A percentile compares a stretch with the other conserved stretches of the same genome.
These are phyloP conservation scores for Saitozyma podzolica DNA, from an alignment of 768 basidiomycete species.

Conservation along the genomic window DNA sequence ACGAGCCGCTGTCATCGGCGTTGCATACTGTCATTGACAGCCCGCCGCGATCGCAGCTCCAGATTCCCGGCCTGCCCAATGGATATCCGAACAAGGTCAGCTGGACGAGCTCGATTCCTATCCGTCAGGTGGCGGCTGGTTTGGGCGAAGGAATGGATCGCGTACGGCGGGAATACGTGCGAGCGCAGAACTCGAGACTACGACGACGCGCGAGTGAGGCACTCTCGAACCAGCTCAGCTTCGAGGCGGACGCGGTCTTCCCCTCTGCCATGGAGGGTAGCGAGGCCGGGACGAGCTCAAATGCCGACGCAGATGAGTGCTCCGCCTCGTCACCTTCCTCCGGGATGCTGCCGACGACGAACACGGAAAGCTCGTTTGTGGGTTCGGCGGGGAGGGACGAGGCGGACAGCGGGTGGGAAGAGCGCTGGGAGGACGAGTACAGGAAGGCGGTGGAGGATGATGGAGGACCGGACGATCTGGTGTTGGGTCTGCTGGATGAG, in stretches of 20 bases:
- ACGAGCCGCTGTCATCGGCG: conserved; percentile 75
- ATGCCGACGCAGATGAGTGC: conserved; percentile 7
- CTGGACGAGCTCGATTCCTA: conserved; percentile 29
- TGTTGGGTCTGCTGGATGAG: conserved; percentile 51
- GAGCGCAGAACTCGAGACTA: conserved; percentile 26
- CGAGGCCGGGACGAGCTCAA: conserved; percentile 3
- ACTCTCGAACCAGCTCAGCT: conserved; percentile 19
- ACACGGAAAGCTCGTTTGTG: neutral
- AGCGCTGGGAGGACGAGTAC: conserved; percentile 47
- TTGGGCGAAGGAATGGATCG: conserved; percentile 38
- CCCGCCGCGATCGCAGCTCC: conserved; percentile 52
- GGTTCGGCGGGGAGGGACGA: conserved; percentile 19
- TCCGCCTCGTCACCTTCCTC: conserved; percentile 18
- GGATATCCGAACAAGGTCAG: conserved; percentile 53
- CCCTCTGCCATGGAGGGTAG: conserved; percentile 19
- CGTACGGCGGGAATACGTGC: conserved; percentile 35
- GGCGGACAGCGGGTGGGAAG: conserved; percentile 33
- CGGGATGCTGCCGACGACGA: conserved; percentile 18
- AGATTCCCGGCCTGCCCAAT: conserved; percentile 80
- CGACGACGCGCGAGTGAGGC: conserved; percentile 25
- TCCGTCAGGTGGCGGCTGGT: conserved; percentile 34
- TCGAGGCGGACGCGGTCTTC: conserved; percentile 45
- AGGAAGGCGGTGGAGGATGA: conserved; percentile 48
- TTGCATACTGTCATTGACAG: conserved; percentile 65
- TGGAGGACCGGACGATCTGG: conserved; percentile 49